Conservation (phyloP, 345 rosid species). For the Populus pruinosa region DNA sequence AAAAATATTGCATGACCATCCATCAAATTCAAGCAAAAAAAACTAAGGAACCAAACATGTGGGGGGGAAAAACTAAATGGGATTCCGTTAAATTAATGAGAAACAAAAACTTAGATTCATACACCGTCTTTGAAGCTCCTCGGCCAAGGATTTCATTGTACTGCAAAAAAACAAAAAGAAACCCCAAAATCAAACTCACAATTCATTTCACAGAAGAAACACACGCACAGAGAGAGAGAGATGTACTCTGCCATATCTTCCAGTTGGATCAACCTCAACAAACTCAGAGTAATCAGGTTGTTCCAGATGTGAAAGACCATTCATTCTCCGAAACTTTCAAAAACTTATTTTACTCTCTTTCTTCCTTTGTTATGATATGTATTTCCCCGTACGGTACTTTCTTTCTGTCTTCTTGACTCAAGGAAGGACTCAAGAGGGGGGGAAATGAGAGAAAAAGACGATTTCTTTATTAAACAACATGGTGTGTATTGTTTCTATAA, state of each 20-base stretch:
- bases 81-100: constrained; percentile 1
- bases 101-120: constrained; percentile 32
- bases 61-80: constrained; percentile 1
- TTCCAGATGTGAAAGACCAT: constrained; percentile 48
- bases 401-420: background rate
- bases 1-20: background rate
- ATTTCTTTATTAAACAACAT: background rate
- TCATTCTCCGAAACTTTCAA: constrained; percentile 42
- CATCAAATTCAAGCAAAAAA: constrained; percentile 7
- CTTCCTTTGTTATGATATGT: background rate
- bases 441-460: background rate
- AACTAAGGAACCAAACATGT: background rate
- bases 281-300: constrained; percentile 53
- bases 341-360: background rate
- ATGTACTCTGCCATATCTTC: constrained; percentile 93
- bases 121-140: constrained; percentile 99
- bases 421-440: constrained; percentile 2
- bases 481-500: background rate
- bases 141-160: constrained; percentile 88
- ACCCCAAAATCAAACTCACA: constrained; percentile 7
- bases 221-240: constrained; percentile 6
- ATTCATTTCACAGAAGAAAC: background rate
- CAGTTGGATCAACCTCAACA: constrained; percentile 96
- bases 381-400: background rate
- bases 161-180: constrained; percentile 37